These are phyloP conservation scores for Ganoderma lucidum DNA, from an alignment of 1,284 basidiomycete species.

Conservation along the genomic window DNA sequence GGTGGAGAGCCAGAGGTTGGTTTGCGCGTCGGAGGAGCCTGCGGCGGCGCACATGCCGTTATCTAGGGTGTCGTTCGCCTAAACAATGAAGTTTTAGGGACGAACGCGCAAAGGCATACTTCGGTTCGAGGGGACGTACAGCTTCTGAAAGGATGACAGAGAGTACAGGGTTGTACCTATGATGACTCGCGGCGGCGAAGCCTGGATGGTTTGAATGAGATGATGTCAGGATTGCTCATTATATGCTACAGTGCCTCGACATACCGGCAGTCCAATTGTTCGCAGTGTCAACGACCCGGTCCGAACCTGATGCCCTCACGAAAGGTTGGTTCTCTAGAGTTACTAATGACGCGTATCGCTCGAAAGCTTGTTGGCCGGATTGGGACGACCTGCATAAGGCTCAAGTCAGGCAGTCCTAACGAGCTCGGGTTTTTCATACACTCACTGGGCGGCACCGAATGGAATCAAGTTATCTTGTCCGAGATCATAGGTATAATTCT, in stretches of 20 bases:
- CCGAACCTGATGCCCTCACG: slow-evolving; percentile 66
- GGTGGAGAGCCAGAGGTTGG: slow-evolving; percentile 57
- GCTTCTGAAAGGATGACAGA: slow-evolving; percentile 62
- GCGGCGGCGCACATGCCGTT: slow-evolving; percentile 73
- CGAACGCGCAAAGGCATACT: no score
- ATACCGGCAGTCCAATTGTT: slow-evolving; percentile 76
- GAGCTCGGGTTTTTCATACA: slow-evolving; percentile 20
- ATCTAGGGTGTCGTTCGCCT: slow-evolving; percentile 80
- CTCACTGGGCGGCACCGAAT: slow-evolving; percentile 78
- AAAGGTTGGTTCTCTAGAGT: slow-evolving; percentile 61
- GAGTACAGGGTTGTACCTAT: slow-evolving; percentile 46
- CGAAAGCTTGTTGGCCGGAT: slow-evolving; percentile 56
- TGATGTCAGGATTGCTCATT: no score
- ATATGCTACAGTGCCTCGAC: slow-evolving; percentile 11
- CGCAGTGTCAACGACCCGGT: slow-evolving; percentile 73
- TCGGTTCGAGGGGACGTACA: slow-evolving; percentile 42
- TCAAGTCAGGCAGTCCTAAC: background rate
- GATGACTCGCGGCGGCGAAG: slow-evolving; percentile 49
- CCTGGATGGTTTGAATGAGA: slow-evolving; percentile 46
- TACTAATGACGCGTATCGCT: slow-evolving; percentile 62
- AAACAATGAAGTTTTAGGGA: background rate
- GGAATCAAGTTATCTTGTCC: slow-evolving; percentile 67
- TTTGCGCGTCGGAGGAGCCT: slow-evolving; percentile 53
- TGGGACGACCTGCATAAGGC: slow-evolving; percentile 49
- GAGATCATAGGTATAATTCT: slow-evolving; percentile 68